Base-by-base conservation (phyloP, 768 basidiomycete genomes). In the Tulasnella sp. region DNA sequence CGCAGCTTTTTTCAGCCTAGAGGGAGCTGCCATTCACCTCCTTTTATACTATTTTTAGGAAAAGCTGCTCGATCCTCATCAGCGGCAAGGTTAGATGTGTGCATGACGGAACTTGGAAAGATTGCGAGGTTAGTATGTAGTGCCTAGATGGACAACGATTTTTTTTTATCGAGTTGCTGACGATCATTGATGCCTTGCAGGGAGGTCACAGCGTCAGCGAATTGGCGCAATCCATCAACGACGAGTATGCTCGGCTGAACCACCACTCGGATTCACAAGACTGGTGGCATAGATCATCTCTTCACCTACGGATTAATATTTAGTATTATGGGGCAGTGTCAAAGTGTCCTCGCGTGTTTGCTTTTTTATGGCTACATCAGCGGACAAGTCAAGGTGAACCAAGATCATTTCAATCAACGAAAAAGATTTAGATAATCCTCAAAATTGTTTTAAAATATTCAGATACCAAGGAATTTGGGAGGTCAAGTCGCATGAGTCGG, bases 21-120 rank as follows among this genome's bases (percentile, higher is more conserved):
- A 10, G 45, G 8, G 45, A 19, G 19, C 45, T 27, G 45, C 25
- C 10, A 48, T 21, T n/a, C 3, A 58, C 58, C 27, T 52, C 59
- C 30, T 53, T 60, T 64, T 53, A 42, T 59, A 42, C 49, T 10
- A 9, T 58, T 27, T 41, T 56, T 66, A 86, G 82, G 56, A 92
- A 84, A 72, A 92, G 90, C 68, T 96, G 92, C 73, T 92, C 92
- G 5, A 75, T 97, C 46, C 66, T 90, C 41, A 87, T 97, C 65
- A 84, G 79, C 65, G 77, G 74, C 2, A 75, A 73, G 63, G 72
- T 77, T 62, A 80, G 84, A 12, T 92, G 89, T 66, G 75, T 91
- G 42, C 84, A 92, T 66, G 80, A 66, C 46, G 66, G 75, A 7
- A 77, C 72, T 50, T 92, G 90, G 89, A 81, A 85, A 66, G 71